Conservation (phyloP, 805 yeast genomes). For the Pichia cephalocereana region DNA sequence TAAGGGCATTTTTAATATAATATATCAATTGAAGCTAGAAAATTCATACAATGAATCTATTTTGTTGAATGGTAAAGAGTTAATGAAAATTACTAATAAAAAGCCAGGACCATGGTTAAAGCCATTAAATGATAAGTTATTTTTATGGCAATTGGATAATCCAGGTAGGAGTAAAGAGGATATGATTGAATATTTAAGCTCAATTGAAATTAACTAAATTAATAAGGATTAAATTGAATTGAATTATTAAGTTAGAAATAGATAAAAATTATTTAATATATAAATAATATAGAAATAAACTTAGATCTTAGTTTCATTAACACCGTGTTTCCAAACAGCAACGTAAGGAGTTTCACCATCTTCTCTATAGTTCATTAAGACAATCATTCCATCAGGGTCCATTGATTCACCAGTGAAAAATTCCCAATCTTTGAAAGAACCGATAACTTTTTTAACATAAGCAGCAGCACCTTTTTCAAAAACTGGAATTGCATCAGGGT, state of each 20-base stretch:
- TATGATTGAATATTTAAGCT: slow-evolving; percentile 36
- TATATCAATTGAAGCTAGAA: slow-evolving; percentile 29
- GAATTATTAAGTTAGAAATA: neutral
- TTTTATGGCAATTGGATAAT: slow-evolving; percentile 72
- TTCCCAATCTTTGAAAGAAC: slow-evolving; percentile 98
- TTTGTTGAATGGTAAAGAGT: slow-evolving; percentile 65
- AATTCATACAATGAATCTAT: slow-evolving; percentile 48
- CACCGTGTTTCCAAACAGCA: slow-evolving; percentile 99
- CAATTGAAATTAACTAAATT: neutral
- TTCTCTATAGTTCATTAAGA: slow-evolving; percentile 98
- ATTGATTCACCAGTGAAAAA: slow-evolving; percentile 99
- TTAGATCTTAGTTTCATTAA: slow-evolving; percentile 82
- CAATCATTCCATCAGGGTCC: slow-evolving; percentile 99
- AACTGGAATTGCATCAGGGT: slow-evolving; percentile 78
- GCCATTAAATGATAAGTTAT: slow-evolving; percentile 40
- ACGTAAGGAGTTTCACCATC: slow-evolving; percentile 98
- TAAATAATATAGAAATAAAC: too few relatives aligned
- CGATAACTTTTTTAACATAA: slow-evolving; percentile 93
- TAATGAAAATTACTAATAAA: slow-evolving; percentile 39
- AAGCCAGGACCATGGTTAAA: slow-evolving; percentile 90
- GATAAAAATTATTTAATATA: neutral
- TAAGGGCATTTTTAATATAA: slow-evolving; percentile 24
- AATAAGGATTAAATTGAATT: neutral
- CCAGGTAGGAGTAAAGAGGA: slow-evolving; percentile 49
- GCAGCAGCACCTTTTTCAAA: slow-evolving; percentile 97